Conservation (phyloP, 192 early-diverging fungal genomes). For the Coemansia guatemalensis region DNA sequence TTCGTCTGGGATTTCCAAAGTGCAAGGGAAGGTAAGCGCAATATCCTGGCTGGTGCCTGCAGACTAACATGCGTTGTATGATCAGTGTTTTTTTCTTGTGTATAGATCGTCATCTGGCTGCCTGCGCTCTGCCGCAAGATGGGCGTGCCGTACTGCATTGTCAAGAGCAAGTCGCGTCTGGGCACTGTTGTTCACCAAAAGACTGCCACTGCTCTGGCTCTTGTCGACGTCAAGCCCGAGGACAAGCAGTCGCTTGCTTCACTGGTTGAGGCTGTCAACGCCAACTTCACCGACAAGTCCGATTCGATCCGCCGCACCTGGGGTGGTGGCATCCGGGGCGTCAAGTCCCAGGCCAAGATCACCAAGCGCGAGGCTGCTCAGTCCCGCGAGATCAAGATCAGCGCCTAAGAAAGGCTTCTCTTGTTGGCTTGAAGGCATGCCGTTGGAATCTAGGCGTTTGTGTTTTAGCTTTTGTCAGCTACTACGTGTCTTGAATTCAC, state of each 20-base stretch:
- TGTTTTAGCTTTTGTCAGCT: background rate
- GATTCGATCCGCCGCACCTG: slow-evolving; percentile 88
- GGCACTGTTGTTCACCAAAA: slow-evolving; percentile 99
- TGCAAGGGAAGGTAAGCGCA: slow-evolving; percentile 25
- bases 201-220: slow-evolving; percentile 95
- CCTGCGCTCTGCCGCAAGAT: slow-evolving; percentile 99
- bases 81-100: background rate
- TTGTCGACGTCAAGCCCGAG: slow-evolving; percentile 91
- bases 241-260: slow-evolving; percentile 91
- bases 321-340: slow-evolving; percentile 99
- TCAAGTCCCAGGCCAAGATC: slow-evolving; percentile 84
- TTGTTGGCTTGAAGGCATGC: background rate
- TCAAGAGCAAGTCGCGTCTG: slow-evolving; percentile 98
- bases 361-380: slow-evolving; percentile 68
- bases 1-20: slow-evolving; percentile 1
- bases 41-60: background rate
- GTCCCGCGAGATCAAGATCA: slow-evolving; percentile 38
- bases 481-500: background rate
- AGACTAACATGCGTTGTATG: background rate
- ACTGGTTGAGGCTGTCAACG: slow-evolving; percentile 88
- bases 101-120: slow-evolving; percentile 91
- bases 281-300: slow-evolving; percentile 95
- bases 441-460: background rate
- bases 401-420: slow-evolving; percentile 13
- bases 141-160: slow-evolving; percentile 98